A percentile compares a stretch with the other conserved stretches of the same genome.
These are phyloP conservation scores for Hypoxylon fuscum DNA, from an alignment of 495 filamentous ascomycete species.

Conservation along the genomic window DNA sequence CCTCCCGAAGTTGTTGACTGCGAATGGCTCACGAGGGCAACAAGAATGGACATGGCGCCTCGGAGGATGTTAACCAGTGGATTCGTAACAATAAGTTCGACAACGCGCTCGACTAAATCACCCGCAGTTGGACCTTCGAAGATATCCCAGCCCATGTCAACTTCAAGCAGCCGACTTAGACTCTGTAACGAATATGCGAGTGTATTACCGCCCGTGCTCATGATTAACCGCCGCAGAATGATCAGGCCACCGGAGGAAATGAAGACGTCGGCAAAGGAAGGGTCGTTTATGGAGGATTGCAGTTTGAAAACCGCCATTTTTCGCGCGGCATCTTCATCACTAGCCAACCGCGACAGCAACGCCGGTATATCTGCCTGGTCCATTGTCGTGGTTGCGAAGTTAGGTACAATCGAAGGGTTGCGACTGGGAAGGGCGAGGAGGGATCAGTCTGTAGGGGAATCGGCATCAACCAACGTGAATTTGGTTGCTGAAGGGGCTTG, in stretches of 20 bases:
- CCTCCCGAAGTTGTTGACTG: slow-evolving; percentile 56
- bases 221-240: slow-evolving; percentile 80
- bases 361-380: slow-evolving; percentile 65
- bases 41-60: slow-evolving; percentile 95
- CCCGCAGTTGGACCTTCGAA: slow-evolving; percentile 60
- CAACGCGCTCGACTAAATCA: slow-evolving; percentile 74
- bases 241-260: slow-evolving; percentile 86
- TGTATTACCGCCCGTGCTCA: slow-evolving; percentile 90
- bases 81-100: slow-evolving; percentile 93
- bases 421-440: slow-evolving; percentile 18
- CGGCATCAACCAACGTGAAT: slow-evolving; percentile 24
- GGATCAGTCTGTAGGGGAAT: slow-evolving; percentile 13
- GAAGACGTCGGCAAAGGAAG: slow-evolving; percentile 95
- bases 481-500: slow-evolving; percentile 26
- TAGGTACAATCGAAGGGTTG: slow-evolving; percentile 10
- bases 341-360: slow-evolving; percentile 63
- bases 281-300: slow-evolving; percentile 91
- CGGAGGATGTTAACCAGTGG: slow-evolving; percentile 97
- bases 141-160: slow-evolving; percentile 97
- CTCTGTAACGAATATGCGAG: slow-evolving; percentile 93
- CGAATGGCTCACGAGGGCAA: slow-evolving; percentile 88
- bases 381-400: slow-evolving; percentile 44
- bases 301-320: slow-evolving; percentile 99
- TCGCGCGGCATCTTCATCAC: slow-evolving; percentile 83
- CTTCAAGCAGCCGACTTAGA: slow-evolving; percentile 84